These are phyloP conservation scores for Solanum virginianum DNA, from an alignment of 257 asterid genomes.

Conservation along the genomic window DNA sequence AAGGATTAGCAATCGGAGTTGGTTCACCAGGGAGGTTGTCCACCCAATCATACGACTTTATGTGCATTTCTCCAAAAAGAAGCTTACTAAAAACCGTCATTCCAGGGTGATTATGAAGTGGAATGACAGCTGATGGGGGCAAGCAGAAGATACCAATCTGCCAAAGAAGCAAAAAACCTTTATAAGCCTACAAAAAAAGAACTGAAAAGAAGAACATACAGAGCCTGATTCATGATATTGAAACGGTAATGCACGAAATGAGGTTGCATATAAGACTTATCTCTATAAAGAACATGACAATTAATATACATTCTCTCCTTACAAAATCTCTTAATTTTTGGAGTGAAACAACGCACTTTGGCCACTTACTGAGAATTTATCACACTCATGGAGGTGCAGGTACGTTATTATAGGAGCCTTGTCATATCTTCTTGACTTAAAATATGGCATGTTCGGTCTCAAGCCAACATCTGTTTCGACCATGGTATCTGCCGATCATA, in stretches of 20 bases:
- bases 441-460: constrained; percentile 34
- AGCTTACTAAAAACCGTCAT: constrained; percentile 94
- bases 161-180: background rate
- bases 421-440: constrained; percentile 16
- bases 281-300: background rate
- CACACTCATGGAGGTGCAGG: constrained; percentile 53
- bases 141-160: constrained; percentile 93
- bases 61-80: constrained; percentile 84
- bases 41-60: constrained; percentile 70
- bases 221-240: background rate
- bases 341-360: background rate
- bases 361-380: constrained; percentile 58
- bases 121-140: constrained; percentile 80
- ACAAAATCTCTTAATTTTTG: background rate
- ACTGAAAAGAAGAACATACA: background rate
- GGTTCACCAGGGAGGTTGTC: constrained; percentile 7
- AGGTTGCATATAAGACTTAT: background rate
- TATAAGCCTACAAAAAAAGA: background rate
- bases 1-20: constrained; percentile 1
- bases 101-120: constrained; percentile 90
- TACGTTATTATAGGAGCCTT: constrained; percentile 49
- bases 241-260: background rate
- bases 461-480: background rate
- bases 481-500: background rate
- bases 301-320: background rate